Evolutionary conservation across 176 grass and related monocot species (phyloP), one percentile per base, ranked within the genome.

Genomic region (Dendrocalamus sinicus): DNA sequence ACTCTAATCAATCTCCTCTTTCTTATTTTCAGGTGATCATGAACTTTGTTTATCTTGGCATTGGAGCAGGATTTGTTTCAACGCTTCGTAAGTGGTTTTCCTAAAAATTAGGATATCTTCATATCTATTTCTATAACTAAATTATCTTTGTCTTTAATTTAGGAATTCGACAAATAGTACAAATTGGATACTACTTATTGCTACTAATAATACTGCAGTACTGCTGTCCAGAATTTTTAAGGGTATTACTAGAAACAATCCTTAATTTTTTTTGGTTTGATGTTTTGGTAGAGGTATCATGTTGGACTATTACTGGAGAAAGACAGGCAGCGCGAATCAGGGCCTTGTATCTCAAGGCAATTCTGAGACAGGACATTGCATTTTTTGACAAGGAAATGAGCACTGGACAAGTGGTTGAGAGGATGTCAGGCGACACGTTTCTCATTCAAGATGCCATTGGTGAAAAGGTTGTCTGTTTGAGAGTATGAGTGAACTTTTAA

Each of bases 11-110:
- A 47, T 2, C 11, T 47, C 9, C 2, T 47, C 3, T 76, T 73
- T 75, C 76, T 54, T 70, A 16, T 47, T 87, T 83, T 32, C 77
- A 97, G 95, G 89, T 93, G n/a, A 84, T 88, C 77, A 45, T 91
- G 72, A 93, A 95, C 51, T 97, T 91, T 78, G 32, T 97, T 5
- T 97, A 95, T 85, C 83, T 97, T 78, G 92, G 75, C 75, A 84
- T 93, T 74, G 95, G 91, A 89, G 72, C 92, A 45, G 91, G 91
- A 14, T 11, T 93, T 28, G 92, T 83, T 82, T 91, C 92, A 66
- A 20, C 87, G 46, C 82, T 97, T 60, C 75, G 92, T 94, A 70
- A 91, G 91, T 86, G 50, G 8, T 20, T 48, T 77, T 48, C 14
- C 51, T 62, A 26, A 66, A n/a, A 67, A 77, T 68, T 43, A 30